Base-by-base conservation (phyloP, 2,329 filamentous ascomycete species). In the Botrytis fragariae region DNA sequence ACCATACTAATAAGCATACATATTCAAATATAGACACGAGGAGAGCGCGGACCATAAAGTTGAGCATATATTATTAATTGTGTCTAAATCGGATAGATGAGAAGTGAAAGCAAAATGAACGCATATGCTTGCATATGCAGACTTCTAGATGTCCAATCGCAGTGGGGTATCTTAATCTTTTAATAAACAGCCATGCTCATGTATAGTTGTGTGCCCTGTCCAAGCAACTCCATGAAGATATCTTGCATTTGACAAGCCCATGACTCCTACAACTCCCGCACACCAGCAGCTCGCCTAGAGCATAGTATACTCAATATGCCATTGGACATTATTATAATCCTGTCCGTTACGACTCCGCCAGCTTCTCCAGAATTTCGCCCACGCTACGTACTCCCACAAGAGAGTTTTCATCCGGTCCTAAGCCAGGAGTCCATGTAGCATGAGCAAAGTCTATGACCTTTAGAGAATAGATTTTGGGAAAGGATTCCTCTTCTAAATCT, bases 381-480 rank as follows among this genome's bases (percentile, higher is more conserved):
- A 95, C 84, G 80, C 87, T 95, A 80, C 90, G 86, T 75, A 98
- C 89, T 0, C 95, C 95, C 51, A 85, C 84, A 45, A 98, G 85
- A 22, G 88, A 84, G 80, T 98, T 98, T 83, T 97, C 91, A 81
- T 99, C 96, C 0, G 92, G 91, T 0, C 95, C 95, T 78, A 92
- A 84, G 1, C 94, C 93, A 0, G 93, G 92, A 1, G 90, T 92
- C 91, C 79, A 98, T 68, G 86, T 84, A 18, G 96, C 96, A 82
- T 99, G 96, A 1, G 96, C 96, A 86, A 99, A 99, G 82, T 99
- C 96, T 78, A 99, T 99, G 76, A 99, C 86, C 80, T 95, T 96
- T 68, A 98, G 86, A 20, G 90, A 88, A 79, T 92, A 93, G 61
- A 97, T 88, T 78, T 91, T 91, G 0, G 92, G 92, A 18, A 82